Evolutionary conservation across 768 basidiomycete genomes (phyloP).

Genomic region (Boletales sp.): DNA sequence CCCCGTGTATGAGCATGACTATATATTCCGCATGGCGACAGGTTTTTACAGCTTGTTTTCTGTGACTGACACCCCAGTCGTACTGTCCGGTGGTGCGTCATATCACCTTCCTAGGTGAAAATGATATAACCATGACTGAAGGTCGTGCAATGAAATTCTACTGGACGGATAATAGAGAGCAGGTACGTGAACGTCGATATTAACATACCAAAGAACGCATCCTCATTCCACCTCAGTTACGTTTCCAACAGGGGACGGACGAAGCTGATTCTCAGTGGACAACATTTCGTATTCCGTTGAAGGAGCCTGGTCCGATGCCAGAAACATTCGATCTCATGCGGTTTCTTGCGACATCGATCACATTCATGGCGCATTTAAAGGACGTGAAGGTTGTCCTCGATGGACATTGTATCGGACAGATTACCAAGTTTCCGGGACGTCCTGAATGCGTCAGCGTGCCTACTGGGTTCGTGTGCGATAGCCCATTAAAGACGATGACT

Average conservation of each 20-base stretch:
- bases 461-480: conserved; percentile 49
- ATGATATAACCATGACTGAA: conserved; percentile 16
- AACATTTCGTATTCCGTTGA: conserved; percentile 76
- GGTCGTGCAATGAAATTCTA: conserved; percentile 91
- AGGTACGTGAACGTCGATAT: conserved; percentile 39
- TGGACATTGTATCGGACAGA: conserved; percentile 56
- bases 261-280: conserved; percentile 49
- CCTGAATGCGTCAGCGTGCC: conserved; percentile 50
- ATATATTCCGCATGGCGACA: conserved; percentile 11
- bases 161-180: conserved; percentile 75
- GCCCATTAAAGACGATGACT: conserved; percentile 57
- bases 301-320: conserved; percentile 74
- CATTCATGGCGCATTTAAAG: conserved; percentile 79
- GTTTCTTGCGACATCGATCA: conserved; percentile 85
- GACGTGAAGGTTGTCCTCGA: conserved; percentile 79
- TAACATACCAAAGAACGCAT: neutral
- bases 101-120: conserved; percentile 12
- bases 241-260: conserved; percentile 61
- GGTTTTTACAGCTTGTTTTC: conserved; percentile 79
- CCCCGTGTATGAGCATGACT: neutral
- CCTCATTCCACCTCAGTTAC: conserved; percentile 46
- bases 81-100: conserved; percentile 61
- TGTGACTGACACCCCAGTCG: conserved; percentile 73
- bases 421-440: conserved; percentile 55
- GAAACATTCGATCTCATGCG: conserved; percentile 77